Evolutionary conservation across 768 basidiomycete species (phyloP).

Genomic region (Leucocoprinus leucothites): DNA sequence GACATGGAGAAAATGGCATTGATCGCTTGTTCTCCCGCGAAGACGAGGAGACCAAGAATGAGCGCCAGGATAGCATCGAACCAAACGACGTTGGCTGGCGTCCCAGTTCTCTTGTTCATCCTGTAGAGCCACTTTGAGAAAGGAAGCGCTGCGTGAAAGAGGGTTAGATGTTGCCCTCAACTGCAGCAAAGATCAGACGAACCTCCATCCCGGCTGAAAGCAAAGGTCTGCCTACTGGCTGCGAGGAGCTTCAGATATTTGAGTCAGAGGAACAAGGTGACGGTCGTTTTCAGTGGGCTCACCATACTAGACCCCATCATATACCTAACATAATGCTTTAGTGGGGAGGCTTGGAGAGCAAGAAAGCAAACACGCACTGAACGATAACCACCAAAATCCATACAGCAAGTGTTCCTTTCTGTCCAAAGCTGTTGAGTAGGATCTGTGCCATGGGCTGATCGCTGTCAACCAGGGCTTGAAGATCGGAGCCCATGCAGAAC

Average conservation of each 20-base stretch:
- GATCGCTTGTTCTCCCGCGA: constrained; percentile 58
- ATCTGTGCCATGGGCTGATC: constrained; percentile 61
- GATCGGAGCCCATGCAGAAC: constrained; percentile 57
- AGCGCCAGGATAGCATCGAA: constrained; percentile 45
- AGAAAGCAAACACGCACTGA: constrained; percentile 26
- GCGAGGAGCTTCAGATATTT: constrained; percentile 21
- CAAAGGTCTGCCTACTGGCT: constrained; percentile 58
- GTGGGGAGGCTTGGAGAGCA: neutral
- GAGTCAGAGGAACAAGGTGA: neutral
- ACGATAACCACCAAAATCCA: constrained; percentile 37
- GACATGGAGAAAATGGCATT: constrained; percentile 55
- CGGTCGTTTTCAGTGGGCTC: neutral
- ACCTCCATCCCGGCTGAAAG: constrained; percentile 66
- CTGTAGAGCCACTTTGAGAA: constrained; percentile 60
- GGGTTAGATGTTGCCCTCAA: neutral
- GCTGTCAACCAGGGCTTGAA: constrained; percentile 38
- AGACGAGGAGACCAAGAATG: constrained; percentile 54
- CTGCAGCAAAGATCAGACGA: neutral
- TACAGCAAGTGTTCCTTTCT: constrained; percentile 31
- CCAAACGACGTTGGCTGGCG: constrained; percentile 61
- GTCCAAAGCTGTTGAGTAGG: constrained; percentile 47
- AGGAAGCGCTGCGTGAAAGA: constrained; percentile 41
- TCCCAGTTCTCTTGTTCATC: constrained; percentile 51
- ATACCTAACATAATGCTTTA: constrained; percentile 30
- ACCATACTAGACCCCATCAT: constrained; percentile 61